Evolutionary conservation across 2,329 filamentous ascomycete species (phyloP), one percentile per base, ranked within the genome.

Genomic region (Erysiphe neolycopersici): DNA sequence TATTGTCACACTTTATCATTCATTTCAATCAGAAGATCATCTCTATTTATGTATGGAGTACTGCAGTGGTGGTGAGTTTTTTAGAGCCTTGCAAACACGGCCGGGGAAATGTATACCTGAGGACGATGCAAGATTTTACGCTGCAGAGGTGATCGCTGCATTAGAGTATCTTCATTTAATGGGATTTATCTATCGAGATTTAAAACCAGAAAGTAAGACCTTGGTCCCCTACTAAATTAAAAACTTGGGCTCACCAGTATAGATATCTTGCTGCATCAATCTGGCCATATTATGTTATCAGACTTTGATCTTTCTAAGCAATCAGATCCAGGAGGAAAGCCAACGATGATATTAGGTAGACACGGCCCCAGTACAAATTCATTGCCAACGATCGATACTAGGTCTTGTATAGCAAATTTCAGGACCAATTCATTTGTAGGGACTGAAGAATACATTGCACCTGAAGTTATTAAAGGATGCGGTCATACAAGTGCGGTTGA

Each of bases 31-130:
- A 1, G 89, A 98, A 59, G 89, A 98, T 52, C 85, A 95, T 61
- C 69, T 98, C 37, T 98, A 98, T 58, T 69, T 98, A n/a, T 98
- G 89, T 60, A 98, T 98, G 89, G 89, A 98, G 61, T 98, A 98
- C 59, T 98, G 89, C 67, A 95, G 85, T 54, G 89, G 89, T 51
- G 89, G 89, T 48, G 89, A 98, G 61, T 98, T 98, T 64, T 98
- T 98, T 67, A 70, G 89, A 59, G 89, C 89, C 22, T 66, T 98
- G 39, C 89, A 98, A 64, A 95, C 89, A 5, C 75, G 89, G 29
- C 89, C 89, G 10, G 91, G 91, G 53, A 98, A 95, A 63, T 95
- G 83, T 56, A 92, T 98, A 42, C 78, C 85, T 35, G 89, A 98
- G 59, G 89, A 98, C 48, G 89, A 93, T 54, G 89, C 89, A 38